These are phyloP conservation scores for Phyllostachys edulis DNA, from an alignment of 176 grass and related monocot genomes.

Conservation along the genomic window DNA sequence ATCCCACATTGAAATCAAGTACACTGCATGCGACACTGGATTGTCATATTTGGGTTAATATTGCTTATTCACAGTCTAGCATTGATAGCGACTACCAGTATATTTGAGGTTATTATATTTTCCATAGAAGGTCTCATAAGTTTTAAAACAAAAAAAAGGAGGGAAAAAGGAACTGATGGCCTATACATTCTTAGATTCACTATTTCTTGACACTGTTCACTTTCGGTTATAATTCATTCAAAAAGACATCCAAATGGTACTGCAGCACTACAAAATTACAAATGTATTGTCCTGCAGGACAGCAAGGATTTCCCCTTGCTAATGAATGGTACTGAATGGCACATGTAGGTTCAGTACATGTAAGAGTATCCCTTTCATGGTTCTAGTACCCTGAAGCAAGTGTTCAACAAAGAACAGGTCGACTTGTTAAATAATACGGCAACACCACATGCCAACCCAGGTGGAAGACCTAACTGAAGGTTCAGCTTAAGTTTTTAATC, in stretches of 20 bases:
- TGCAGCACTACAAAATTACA: constrained; percentile 11
- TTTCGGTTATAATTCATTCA: constrained; percentile 7
- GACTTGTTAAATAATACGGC: constrained; percentile 1
- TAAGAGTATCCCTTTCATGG: constrained; percentile 15
- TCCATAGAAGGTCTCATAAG: background rate
- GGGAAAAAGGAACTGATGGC: background rate
- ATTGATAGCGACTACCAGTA: background rate
- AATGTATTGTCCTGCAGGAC: constrained; percentile 8
- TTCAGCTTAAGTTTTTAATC: background rate
- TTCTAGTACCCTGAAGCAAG: constrained; percentile 1
- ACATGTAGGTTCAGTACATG: constrained; percentile 24
- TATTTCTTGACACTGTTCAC: background rate
- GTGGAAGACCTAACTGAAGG: background rate
- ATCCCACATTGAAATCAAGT: constrained; percentile 16
- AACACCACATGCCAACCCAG: constrained; percentile 3
- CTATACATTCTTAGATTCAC: background rate
- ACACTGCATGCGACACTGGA: background rate
- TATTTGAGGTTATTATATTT: background rate
- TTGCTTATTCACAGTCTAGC: background rate
- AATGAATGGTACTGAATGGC: constrained; percentile 25
- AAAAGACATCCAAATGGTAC: background rate
- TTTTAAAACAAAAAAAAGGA: background rate
- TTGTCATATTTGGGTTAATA: constrained; percentile 15
- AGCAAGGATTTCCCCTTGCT: background rate
- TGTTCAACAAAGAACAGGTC: constrained; percentile 39